Evolutionary conservation across 352 stramenopile species (phyloP), one percentile per base, ranked within the genome.

Genomic region (Pythium graminicola): DNA sequence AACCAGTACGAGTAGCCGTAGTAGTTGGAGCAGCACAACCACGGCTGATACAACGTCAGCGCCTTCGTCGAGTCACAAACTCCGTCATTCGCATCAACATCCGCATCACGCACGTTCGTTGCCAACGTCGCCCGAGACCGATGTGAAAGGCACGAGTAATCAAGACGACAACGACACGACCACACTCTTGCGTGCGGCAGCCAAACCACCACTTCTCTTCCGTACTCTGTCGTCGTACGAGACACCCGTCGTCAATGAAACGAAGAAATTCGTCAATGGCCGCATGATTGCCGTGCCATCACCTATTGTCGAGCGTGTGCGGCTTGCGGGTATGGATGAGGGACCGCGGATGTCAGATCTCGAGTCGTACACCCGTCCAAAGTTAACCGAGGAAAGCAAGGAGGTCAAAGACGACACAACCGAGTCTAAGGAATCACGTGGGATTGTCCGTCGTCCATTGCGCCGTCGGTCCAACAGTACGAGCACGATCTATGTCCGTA

Each of bases 381-480:
- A 43, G n/a, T 55, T 80, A 10, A 49, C n/a, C 38, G 2, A 26
- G 31, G 35, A 17, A 43, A 33, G 14, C 28, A 27, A 36, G 16
- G 9, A 8, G 36, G 36, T 24, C 36, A 44, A 26, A 5, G 31
- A 9, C 31, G 38, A 44, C 6, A 44, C 38, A 0, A 13, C 27
- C n/a, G n/a, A n/a, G n/a, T n/a, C n/a, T n/a, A n/a, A 54, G 6
- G 31, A 40, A 27, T 36, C 42, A 22, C 48, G 26, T 2, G 56
- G 50, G 31, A 59, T 59, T 29, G 51, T 39, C n/a, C 65, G 63
- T 17, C 66, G 70, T 47, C 71, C 73, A 44, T 60, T 74, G 40
- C 78, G 89, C 44, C 97, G 97, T 32, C 81, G 83, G 52, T 97
- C 95, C 13, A 98, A 97, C 67, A 96, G 91, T 24, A 98, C 94